Conservation (phyloP, 371 early-diverging fungal species). For the Syncephalastrum sp. region DNA sequence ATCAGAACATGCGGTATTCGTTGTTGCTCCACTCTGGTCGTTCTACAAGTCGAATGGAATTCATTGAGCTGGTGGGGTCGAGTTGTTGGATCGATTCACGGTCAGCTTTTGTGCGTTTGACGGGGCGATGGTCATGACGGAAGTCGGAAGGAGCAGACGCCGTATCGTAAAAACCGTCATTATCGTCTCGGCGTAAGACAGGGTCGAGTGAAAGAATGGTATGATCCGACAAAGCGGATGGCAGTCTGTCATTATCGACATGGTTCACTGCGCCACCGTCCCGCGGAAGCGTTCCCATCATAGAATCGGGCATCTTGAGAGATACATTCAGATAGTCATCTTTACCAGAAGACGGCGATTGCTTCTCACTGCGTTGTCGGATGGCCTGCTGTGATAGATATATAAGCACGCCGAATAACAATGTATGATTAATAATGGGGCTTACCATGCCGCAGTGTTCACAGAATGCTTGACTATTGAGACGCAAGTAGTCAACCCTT, state of each 20-base stretch:
- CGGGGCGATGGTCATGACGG: not conserved
- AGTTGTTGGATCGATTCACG: not conserved
- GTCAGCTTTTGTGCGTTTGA: conserved; percentile 7
- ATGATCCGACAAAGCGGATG: not conserved
- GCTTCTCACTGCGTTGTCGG: not conserved
- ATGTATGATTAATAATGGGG: not conserved
- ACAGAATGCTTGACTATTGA: conserved; percentile 31
- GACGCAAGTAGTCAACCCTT: conserved; percentile 30
- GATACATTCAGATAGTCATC: conserved; percentile 11
- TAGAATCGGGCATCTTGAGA: conserved; percentile 12
- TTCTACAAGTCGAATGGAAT: conserved; percentile 8
- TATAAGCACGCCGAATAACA: not conserved
- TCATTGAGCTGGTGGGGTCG: conserved; percentile 1
- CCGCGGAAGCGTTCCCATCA: not conserved
- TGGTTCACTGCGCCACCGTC: not conserved
- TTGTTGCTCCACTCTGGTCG: conserved; percentile 27
- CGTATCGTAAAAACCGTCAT: not conserved
- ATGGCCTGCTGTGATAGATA: not conserved
- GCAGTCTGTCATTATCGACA: not conserved
- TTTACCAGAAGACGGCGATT: not conserved
- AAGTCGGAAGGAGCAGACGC: conserved; percentile 8
- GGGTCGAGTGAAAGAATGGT: no score
- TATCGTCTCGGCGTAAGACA: no score
- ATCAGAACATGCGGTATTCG: conserved; percentile 24
- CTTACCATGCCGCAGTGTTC: conserved; percentile 42